Conservation (phyloP, 805 yeast species). For the Candida schatavii region DNA sequence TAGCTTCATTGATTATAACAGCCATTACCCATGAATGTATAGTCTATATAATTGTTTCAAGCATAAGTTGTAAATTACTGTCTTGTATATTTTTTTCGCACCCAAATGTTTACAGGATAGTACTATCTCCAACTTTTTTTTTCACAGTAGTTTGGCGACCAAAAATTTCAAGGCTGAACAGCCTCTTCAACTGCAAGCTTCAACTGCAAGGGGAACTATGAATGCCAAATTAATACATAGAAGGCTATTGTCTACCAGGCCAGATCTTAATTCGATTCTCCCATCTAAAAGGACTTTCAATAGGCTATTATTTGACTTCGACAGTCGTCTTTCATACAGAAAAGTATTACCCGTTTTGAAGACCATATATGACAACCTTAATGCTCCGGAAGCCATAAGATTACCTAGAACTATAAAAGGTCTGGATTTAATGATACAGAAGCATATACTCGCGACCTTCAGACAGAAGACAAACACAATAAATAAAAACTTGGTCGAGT, state of each 20-base stretch:
- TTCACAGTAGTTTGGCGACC: no score
- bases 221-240: not conserved
- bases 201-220: no score
- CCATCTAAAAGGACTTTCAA: conserved; percentile 61
- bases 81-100: no score
- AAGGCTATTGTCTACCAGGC: conserved; percentile 12
- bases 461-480: conserved; percentile 59
- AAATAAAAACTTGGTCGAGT: conserved; percentile 51
- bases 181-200: no score
- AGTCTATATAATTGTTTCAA: no score
- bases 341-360: conserved; percentile 55
- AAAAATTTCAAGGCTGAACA: no score
- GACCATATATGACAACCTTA: conserved; percentile 47
- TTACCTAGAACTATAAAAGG: conserved; percentile 51
- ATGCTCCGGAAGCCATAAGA: conserved; percentile 30
- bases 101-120: no score
- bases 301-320: conserved; percentile 62
- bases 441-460: conserved; percentile 60
- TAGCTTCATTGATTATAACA: conserved; percentile 23
- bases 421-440: conserved; percentile 64
- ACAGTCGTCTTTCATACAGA: conserved; percentile 51
- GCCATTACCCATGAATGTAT: conserved; percentile 8
- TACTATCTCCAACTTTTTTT: no score
- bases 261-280: conserved; percentile 32
- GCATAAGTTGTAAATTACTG: no score